These are phyloP conservation scores for Talaromyces stipitatus DNA, from an alignment of 495 filamentous ascomycete genomes.

Conservation along the genomic window DNA sequence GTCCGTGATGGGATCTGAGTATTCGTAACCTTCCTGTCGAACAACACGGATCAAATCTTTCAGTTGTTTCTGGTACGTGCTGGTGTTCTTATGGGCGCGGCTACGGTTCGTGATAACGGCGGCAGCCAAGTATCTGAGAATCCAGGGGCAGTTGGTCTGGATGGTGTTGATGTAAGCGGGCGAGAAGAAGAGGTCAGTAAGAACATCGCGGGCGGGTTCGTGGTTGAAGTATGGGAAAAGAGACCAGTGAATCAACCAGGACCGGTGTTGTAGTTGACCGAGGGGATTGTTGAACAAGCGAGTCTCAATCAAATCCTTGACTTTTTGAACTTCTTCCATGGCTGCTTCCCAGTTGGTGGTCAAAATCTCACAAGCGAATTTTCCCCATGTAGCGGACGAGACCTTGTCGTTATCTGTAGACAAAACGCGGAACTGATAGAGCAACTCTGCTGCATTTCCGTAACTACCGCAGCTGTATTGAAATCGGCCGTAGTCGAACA, in stretches of 20 bases:
- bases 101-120: slow-evolving; percentile 94
- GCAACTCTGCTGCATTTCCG: slow-evolving; percentile 71
- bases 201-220: slow-evolving; percentile 78
- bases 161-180: slow-evolving; percentile 97
- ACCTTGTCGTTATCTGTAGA: slow-evolving; percentile 98
- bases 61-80: slow-evolving; percentile 91
- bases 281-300: slow-evolving; percentile 93
- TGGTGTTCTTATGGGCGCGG: slow-evolving; percentile 67
- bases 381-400: slow-evolving; percentile 89
- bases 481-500: slow-evolving; percentile 91
- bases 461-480: slow-evolving; percentile 97
- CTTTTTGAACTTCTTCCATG: slow-evolving; percentile 92
- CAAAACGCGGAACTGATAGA: slow-evolving; percentile 94
- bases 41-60: slow-evolving; percentile 94
- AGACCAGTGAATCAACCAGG: slow-evolving; percentile 96
- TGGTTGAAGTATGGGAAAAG: slow-evolving; percentile 99
- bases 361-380: slow-evolving; percentile 88
- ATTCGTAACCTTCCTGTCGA: slow-evolving; percentile 95
- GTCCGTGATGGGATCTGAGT: slow-evolving; percentile 89
- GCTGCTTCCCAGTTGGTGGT: slow-evolving; percentile 87
- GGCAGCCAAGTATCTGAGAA: slow-evolving; percentile 87
- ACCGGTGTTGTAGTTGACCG: slow-evolving; percentile 87
- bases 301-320: slow-evolving; percentile 86
- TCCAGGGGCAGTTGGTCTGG: slow-evolving; percentile 95
- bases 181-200: slow-evolving; percentile 95